phyloP scores from a whole-genome alignment of 768 basidiomycete genomes.

The Leccinum truebloodii region DNA sequence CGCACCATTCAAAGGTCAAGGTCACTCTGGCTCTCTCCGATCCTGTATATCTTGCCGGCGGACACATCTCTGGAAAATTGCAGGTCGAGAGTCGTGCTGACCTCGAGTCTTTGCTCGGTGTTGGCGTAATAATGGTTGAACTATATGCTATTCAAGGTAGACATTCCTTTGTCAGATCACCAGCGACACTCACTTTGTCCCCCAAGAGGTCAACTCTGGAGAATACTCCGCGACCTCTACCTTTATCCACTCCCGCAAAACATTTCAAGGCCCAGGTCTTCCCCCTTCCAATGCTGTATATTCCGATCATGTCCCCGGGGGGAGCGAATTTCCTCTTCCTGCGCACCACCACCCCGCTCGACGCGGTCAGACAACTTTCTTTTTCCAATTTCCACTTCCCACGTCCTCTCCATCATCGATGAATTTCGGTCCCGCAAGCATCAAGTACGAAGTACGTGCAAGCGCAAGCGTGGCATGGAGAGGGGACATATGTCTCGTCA shows the following conservation, averaged over 20 bases:
- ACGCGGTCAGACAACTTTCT: slow-evolving; percentile 75
- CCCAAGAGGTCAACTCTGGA: slow-evolving; percentile 68
- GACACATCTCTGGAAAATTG: slow-evolving; percentile 69
- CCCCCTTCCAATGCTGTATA: slow-evolving; percentile 86
- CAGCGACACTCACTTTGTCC: slow-evolving; percentile 7
- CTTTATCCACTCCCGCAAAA: slow-evolving; percentile 65
- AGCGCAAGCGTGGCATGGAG: slow-evolving; percentile 76
- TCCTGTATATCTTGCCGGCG: slow-evolving; percentile 64
- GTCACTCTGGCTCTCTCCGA: slow-evolving; percentile 62
- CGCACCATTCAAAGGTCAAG: slow-evolving; percentile 77
- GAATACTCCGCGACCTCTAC: slow-evolving; percentile 81
- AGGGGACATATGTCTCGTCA: slow-evolving; percentile 68
- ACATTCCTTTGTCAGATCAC: neutral
- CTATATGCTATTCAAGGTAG: slow-evolving; percentile 72
- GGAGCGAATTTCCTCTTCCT: slow-evolving; percentile 62
- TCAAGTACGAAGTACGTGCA: slow-evolving; percentile 73
- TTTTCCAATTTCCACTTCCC: slow-evolving; percentile 77
- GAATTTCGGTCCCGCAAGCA: slow-evolving; percentile 65
- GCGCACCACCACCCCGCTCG: slow-evolving; percentile 69
- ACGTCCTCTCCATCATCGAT: slow-evolving; percentile 68
- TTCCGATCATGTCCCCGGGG: slow-evolving; percentile 46
- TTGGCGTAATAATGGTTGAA: slow-evolving; percentile 77
- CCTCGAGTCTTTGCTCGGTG: slow-evolving; percentile 59
- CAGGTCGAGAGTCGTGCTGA: slow-evolving; percentile 80
- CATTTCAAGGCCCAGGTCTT: slow-evolving; percentile 80